A percentile compares a stretch with the other conserved stretches of the same genome.
Evolutionary conservation across 2,329 filamentous ascomycete genomes (phyloP).

Genomic region (Colletotrichum lupini): DNA sequence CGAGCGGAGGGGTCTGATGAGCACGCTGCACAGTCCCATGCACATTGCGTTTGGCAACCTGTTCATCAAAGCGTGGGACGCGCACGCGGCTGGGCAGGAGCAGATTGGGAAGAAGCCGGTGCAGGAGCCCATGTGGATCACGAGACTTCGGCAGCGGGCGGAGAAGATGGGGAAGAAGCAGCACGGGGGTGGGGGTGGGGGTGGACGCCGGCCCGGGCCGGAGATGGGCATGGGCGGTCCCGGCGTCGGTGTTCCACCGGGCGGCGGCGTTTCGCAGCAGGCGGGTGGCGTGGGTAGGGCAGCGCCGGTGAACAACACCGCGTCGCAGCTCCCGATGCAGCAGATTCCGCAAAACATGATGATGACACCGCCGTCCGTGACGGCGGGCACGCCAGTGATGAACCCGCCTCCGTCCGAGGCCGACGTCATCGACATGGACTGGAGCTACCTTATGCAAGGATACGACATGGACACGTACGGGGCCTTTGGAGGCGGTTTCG

Average conservation of each 20-base stretch:
- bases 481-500: constrained; percentile 41
- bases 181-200: not conserved
- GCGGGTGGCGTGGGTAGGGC: constrained; percentile 41
- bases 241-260: not conserved
- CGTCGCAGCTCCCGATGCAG: constrained; percentile 37
- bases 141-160: constrained; percentile 56
- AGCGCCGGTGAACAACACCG: constrained; percentile 38
- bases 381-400: constrained; percentile 37
- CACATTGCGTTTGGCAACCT: constrained; percentile 67
- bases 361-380: constrained; percentile 44
- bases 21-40: constrained; percentile 64
- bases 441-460: constrained; percentile 58
- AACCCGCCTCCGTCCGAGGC: constrained; percentile 40
- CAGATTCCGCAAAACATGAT: constrained; percentile 43
- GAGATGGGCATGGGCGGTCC: constrained; percentile 3
- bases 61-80: constrained; percentile 73
- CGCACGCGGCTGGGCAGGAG: constrained; percentile 60
- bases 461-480: constrained; percentile 48
- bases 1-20: constrained; percentile 60
- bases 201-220: not conserved
- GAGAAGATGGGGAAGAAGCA: constrained; percentile 46
- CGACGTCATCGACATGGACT: constrained; percentile 56
- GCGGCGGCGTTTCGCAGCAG: constrained; percentile 6
- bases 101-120: constrained; percentile 56
- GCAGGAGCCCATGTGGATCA: constrained; percentile 59